Conservation (phyloP, 164 flowering plant genomes). For the Platanus orientalis region DNA sequence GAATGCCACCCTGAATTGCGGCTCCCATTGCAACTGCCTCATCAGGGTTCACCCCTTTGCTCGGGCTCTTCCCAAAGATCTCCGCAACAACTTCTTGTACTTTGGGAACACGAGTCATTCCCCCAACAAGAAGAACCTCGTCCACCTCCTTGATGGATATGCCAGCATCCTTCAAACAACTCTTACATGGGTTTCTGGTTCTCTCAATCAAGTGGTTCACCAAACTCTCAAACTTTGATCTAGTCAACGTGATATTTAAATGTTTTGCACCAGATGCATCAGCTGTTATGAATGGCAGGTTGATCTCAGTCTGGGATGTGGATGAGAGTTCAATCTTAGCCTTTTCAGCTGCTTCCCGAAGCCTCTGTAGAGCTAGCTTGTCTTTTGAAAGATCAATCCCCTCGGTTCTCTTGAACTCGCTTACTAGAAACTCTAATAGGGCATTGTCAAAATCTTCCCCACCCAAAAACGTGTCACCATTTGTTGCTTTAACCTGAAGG, state of each 20-base stretch:
- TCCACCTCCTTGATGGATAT: conserved; percentile 51
- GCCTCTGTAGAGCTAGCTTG: conserved; percentile 61
- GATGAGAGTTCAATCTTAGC: conserved; percentile 74
- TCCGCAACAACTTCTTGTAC: conserved; percentile 61
- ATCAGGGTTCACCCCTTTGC: conserved; percentile 75
- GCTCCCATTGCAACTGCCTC: conserved; percentile 86
- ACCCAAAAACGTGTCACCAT: conserved; percentile 74
- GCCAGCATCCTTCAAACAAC: conserved; percentile 69
- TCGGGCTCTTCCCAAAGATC: conserved; percentile 64
- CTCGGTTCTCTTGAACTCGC: conserved; percentile 57
- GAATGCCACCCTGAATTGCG: conserved; percentile 72
- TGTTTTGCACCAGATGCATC: conserved; percentile 75
- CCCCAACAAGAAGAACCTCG: conserved; percentile 76
- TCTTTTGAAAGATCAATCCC: conserved; percentile 60
- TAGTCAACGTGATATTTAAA: conserved; percentile 57
- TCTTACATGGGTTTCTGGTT: conserved; percentile 53
- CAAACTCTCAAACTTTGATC: conserved; percentile 59
- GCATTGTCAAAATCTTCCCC: conserved; percentile 78
- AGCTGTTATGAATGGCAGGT: conserved; percentile 67
- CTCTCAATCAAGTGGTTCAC: conserved; percentile 53
- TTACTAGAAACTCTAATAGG: conserved; percentile 49
- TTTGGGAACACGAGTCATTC: conserved; percentile 77
- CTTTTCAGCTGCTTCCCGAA: conserved; percentile 74
- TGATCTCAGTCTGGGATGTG: conserved; percentile 67
- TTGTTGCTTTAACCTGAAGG: conserved; percentile 68